Conservation (phyloP, 2,329 filamentous ascomycete species). For the Aspergillus fijiensis region DNA sequence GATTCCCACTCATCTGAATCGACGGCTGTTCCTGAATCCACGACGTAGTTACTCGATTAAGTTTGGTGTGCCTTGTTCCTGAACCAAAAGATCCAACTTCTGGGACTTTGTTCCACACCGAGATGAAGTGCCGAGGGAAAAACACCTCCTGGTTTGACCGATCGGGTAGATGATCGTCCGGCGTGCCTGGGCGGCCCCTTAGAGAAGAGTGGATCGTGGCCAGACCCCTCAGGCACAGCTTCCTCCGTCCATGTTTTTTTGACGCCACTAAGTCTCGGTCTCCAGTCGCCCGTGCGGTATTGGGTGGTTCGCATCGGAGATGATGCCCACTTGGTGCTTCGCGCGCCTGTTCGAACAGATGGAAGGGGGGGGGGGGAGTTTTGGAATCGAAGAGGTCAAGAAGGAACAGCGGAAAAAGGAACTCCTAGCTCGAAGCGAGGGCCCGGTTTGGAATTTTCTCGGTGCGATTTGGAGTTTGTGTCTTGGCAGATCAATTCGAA, state of each 20-base stretch:
- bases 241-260: constrained; percentile 1
- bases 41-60: background rate
- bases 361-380: background rate
- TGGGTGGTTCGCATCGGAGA: constrained; percentile 1
- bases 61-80: constrained; percentile 1
- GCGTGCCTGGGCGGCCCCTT: background rate
- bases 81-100: background rate
- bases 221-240: background rate
- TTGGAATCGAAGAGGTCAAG: background rate
- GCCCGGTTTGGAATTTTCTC: too few species aligned
- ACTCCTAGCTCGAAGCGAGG: background rate
- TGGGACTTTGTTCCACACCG: background rate
- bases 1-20: background rate
- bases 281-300: background rate
- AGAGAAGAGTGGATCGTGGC: background rate
- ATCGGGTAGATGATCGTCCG: background rate
- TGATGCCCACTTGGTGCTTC: background rate
- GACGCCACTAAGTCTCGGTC: background rate
- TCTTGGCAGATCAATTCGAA: background rate
- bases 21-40: background rate
- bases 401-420: background rate
- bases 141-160: background rate
- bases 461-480: background rate
- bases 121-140: background rate
- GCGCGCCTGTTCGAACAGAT: background rate